These are phyloP conservation scores for Cudoniella acicularis DNA, from an alignment of 495 filamentous ascomycete species.

Conservation along the genomic window DNA sequence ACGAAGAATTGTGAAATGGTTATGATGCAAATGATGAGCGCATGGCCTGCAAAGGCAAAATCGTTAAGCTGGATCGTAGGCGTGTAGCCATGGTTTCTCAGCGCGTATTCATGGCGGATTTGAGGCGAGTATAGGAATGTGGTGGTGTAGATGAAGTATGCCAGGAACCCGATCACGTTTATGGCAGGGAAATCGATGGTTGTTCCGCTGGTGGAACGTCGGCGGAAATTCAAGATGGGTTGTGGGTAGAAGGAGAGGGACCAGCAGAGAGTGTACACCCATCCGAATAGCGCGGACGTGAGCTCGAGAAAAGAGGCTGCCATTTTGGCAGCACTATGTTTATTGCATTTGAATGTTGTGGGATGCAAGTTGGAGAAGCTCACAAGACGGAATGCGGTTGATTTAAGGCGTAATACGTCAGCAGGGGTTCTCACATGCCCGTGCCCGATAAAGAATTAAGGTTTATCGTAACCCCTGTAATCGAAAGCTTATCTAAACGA, in stretches of 20 bases:
- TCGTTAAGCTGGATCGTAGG: slow-evolving; percentile 90
- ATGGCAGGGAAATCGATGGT: slow-evolving; percentile 82
- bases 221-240: slow-evolving; percentile 66
- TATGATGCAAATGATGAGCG: slow-evolving; percentile 61
- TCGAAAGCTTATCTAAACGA: background rate
- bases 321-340: slow-evolving; percentile 17
- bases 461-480: background rate
- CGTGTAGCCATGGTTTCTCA: slow-evolving; percentile 65
- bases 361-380: background rate
- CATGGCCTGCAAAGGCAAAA: slow-evolving; percentile 78
- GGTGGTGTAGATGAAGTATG: slow-evolving; percentile 70
- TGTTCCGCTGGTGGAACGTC: slow-evolving; percentile 73
- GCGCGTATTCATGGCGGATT: slow-evolving; percentile 79
- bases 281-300: slow-evolving; percentile 53
- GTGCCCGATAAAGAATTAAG: background rate
- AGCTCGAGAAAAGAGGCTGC: slow-evolving; percentile 30
- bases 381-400: background rate
- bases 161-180: slow-evolving; percentile 78
- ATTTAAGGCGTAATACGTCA: background rate
- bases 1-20: slow-evolving; percentile 71
- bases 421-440: background rate
- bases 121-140: slow-evolving; percentile 73
- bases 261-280: slow-evolving; percentile 70
- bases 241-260: slow-evolving; percentile 92
- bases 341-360: background rate